Percentiles rank a stretch among this genome's conserved stretches.
These are phyloP conservation scores for Xylaria palmicola DNA, from an alignment of 495 filamentous ascomycete genomes.

Conservation along the genomic window DNA sequence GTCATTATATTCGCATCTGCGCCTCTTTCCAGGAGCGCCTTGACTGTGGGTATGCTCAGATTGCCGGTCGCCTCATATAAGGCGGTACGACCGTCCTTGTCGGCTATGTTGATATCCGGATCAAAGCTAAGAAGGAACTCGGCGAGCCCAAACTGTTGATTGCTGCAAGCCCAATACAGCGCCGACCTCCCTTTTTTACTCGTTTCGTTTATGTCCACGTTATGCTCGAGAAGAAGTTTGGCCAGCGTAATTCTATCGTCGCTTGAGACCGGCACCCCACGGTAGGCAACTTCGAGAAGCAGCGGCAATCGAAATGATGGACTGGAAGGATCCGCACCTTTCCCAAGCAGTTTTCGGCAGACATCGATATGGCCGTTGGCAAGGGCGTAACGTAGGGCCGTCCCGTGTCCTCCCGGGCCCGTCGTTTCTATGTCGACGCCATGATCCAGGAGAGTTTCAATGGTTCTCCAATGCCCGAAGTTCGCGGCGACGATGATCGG, in stretches of 20 bases:
- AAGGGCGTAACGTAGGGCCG: not conserved
- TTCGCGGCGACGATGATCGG: not conserved
- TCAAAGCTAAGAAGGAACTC: not conserved
- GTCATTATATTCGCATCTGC: not conserved
- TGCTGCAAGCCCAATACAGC: not conserved
- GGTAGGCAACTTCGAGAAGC: not conserved
- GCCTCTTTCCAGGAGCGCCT: not conserved
- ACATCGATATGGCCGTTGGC: not conserved
- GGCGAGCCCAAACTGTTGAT: not conserved
- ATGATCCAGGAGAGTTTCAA: slow-evolving; percentile 15
- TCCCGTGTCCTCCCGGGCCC: slow-evolving; percentile 1
- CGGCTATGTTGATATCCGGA: not conserved
- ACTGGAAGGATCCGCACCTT: not conserved
- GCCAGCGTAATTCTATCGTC: not conserved
- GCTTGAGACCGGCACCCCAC: not conserved
- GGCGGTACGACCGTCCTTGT: not conserved
- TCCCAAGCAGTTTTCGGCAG: not conserved
- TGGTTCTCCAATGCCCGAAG: not conserved
- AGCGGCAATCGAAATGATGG: not conserved
- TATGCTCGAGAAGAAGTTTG: slow-evolving; percentile 1
- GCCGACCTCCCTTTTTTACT: not conserved
- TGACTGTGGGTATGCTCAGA: not conserved
- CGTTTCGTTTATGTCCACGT: not conserved
- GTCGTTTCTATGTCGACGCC: slow-evolving; percentile 8
- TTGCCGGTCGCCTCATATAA: not conserved